These are phyloP conservation scores for Phytophthora agathidicida DNA, from an alignment of 352 stramenopile genomes.

Conservation along the genomic window DNA sequence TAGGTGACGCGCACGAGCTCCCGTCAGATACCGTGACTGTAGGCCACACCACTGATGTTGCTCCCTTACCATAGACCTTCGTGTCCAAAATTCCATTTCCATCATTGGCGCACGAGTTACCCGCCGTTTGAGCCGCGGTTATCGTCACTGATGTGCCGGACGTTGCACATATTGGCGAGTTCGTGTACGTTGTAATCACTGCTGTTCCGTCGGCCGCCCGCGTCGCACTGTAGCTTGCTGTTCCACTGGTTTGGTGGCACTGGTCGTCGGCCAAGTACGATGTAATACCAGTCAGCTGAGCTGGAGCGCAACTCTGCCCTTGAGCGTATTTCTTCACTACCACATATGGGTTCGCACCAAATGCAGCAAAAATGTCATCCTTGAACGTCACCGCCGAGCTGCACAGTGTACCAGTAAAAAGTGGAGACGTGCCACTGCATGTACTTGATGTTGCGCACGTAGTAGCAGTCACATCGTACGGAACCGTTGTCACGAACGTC, in stretches of 20 bases:
- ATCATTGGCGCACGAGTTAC: background rate
- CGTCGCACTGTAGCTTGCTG: constrained; percentile 3
- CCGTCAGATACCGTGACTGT: background rate
- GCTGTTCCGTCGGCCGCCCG: background rate
- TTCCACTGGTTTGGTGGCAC: constrained; percentile 4
- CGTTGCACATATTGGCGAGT: too few species aligned
- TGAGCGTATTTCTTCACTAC: constrained; percentile 10
- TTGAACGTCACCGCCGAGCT: background rate
- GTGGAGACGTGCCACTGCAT: background rate
- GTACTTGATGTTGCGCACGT: background rate
- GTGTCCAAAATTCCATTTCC: background rate
- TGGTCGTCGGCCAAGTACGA: constrained; percentile 15
- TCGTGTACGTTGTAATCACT: background rate
- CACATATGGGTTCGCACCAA: constrained; percentile 6
- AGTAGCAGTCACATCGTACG: background rate
- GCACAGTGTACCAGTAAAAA: background rate
- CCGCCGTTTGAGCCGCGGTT: background rate
- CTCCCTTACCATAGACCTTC: constrained; percentile 1
- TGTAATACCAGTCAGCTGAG: background rate
- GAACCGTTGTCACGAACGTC: background rate
- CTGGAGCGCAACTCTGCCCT: background rate
- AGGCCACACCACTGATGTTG: background rate
- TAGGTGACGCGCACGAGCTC: background rate
- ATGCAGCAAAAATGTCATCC: background rate
- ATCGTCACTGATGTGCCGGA: too few species aligned